These are phyloP conservation scores for Ceratocystis smalleyi DNA, from an alignment of 2,329 filamentous ascomycete species.

Conservation along the genomic window DNA sequence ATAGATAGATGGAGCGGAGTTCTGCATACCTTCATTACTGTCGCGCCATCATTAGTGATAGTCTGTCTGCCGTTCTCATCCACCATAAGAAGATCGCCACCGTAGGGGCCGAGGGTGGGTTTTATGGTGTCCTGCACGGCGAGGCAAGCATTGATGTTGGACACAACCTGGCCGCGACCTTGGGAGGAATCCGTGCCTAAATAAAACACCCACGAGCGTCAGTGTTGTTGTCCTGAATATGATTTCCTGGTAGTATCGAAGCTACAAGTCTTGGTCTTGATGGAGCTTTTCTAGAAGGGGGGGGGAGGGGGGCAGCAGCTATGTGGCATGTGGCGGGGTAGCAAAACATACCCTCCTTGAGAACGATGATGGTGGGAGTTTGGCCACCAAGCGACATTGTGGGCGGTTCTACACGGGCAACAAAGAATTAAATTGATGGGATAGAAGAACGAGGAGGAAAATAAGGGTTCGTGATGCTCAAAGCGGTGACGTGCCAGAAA, in stretches of 20 bases:
- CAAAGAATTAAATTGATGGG: constrained; percentile 9
- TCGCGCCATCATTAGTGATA: constrained; percentile 97
- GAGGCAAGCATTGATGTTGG: constrained; percentile 96
- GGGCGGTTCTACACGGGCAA: constrained; percentile 16
- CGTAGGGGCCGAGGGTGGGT: constrained; percentile 88
- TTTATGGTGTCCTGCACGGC: constrained; percentile 93
- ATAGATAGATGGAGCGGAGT: background rate
- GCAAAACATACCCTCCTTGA: constrained; percentile 70
- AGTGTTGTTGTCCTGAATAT: background rate
- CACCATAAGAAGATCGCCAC: constrained; percentile 88
- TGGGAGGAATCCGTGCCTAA: constrained; percentile 92
- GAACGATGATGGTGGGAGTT: constrained; percentile 93
- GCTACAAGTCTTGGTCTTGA: background rate
- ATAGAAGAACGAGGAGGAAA: background rate
- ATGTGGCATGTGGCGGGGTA: constrained; percentile 29
- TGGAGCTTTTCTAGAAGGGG: background rate
- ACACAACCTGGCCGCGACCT: constrained; percentile 88
- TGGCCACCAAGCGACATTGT: constrained; percentile 93
- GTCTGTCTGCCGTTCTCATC: constrained; percentile 92
- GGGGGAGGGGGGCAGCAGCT: constrained; percentile 16
- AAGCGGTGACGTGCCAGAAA: constrained; percentile 15
- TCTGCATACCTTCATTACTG: constrained; percentile 78
- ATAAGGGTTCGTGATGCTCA: constrained; percentile 9
- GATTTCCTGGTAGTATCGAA: background rate
- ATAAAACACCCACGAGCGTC: background rate